phyloP scores from a whole-genome alignment of 495 filamentous ascomycete species.

The Staphylotrichum tortipilum region DNA sequence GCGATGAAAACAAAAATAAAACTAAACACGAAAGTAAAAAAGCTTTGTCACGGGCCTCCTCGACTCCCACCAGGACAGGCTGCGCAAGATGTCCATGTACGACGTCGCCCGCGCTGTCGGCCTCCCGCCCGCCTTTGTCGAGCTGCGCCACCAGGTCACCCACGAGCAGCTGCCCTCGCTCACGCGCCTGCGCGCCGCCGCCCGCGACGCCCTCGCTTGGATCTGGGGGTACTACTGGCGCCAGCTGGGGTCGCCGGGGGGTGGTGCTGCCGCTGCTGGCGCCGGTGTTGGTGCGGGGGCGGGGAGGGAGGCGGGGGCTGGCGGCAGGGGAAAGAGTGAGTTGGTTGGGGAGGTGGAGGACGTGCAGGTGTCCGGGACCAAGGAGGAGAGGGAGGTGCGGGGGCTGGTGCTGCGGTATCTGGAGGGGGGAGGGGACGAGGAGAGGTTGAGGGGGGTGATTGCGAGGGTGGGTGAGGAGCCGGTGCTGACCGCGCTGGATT shows the following conservation, averaged over 20 bases:
- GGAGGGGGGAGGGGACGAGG: conserved; percentile 9
- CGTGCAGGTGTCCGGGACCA: conserved; percentile 2
- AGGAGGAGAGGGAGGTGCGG: conserved; percentile 6
- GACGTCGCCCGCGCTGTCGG: conserved; percentile 64
- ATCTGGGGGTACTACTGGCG: conserved; percentile 84
- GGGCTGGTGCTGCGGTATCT: conserved; percentile 12
- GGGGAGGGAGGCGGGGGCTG: no score
- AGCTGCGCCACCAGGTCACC: conserved; percentile 80
- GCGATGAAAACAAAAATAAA: no score
- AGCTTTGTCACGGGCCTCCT: conserved; percentile 89
- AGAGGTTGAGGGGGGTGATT: conserved; percentile 18
- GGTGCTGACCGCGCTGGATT: conserved; percentile 23
- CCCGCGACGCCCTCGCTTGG: conserved; percentile 66
- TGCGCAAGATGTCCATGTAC: conserved; percentile 73
- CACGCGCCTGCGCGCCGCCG: conserved; percentile 55
- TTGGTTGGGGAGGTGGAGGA: no score
- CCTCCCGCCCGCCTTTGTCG: conserved; percentile 77
- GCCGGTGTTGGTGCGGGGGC: no score
- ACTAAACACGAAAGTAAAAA: no score
- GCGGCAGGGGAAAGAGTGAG: no score
- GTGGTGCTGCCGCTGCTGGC: no score
- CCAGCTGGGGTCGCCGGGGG: no score
- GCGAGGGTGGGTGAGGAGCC: conserved; percentile 18
- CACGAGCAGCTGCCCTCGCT: conserved; percentile 79
- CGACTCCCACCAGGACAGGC: conserved; percentile 61